These are phyloP conservation scores for Aspergillus pseudotamarii DNA, from an alignment of 2,329 filamentous ascomycete species.

Conservation along the genomic window DNA sequence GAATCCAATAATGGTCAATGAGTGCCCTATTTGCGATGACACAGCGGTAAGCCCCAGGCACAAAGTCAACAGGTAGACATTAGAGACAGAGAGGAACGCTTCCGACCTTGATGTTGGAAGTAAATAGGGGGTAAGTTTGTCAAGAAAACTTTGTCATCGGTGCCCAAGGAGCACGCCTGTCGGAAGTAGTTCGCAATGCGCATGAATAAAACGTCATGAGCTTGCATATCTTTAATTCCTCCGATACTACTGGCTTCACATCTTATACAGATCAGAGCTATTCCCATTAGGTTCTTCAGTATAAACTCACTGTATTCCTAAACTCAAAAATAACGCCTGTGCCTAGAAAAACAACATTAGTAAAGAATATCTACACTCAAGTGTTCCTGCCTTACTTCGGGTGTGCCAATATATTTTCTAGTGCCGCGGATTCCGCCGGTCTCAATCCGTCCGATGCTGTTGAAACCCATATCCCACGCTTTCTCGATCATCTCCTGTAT, in stretches of 20 bases:
- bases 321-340: conserved; percentile 72
- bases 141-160: conserved; percentile 63
- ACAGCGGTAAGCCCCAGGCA: background rate
- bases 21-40: conserved; percentile 64
- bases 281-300: background rate
- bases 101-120: conserved; percentile 75
- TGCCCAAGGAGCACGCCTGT: conserved; percentile 51
- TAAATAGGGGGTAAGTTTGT: conserved; percentile 84
- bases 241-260: conserved; percentile 66
- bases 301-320: conserved; percentile 64
- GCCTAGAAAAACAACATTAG: conserved; percentile 54
- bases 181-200: conserved; percentile 76
- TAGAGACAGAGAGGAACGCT: background rate
- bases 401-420: conserved; percentile 92
- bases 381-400: conserved; percentile 63
- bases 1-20: conserved; percentile 84
- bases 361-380: conserved; percentile 10
- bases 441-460: conserved; percentile 71
- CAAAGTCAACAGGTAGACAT: background rate
- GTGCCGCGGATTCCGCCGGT: conserved; percentile 87
- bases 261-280: conserved; percentile 26
- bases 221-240: conserved; percentile 49
- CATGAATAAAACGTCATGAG: conserved; percentile 61
- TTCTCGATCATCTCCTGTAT: conserved; percentile 85
- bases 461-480: conserved; percentile 86